Percentiles rank a stretch among this genome's conserved stretches.
phyloP scores from a whole-genome alignment of 2,329 filamentous ascomycete species.

The Colletotrichum sp. region DNA sequence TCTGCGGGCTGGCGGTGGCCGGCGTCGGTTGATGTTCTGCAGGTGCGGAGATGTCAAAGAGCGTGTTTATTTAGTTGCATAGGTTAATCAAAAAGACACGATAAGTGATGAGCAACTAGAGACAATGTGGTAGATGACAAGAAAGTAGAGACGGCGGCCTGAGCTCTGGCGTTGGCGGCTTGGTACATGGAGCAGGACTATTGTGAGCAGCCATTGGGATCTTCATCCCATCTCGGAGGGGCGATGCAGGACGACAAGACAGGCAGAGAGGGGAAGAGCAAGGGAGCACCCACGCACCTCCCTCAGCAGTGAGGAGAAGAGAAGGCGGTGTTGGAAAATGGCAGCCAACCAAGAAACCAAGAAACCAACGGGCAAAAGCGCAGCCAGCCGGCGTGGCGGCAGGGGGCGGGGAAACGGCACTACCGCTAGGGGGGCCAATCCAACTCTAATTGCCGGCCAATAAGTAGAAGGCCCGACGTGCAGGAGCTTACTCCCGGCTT shows the following conservation, averaged over 20 bases:
- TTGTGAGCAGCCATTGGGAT: neutral
- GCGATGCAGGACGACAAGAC: neutral
- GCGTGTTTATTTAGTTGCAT: neutral
- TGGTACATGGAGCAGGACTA: neutral
- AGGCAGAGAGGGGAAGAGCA: neutral
- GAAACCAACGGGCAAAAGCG: neutral
- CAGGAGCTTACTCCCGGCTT: neutral
- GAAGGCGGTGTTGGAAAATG: neutral
- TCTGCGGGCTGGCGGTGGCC: neutral
- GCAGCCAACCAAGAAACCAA: neutral
- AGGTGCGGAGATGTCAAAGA: neutral
- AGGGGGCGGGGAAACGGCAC: constrained; percentile 1
- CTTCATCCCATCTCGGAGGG: neutral
- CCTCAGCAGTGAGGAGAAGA: neutral
- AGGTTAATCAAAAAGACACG: neutral
- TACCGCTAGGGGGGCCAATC: neutral
- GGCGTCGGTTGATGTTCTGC: neutral
- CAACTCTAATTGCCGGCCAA: neutral
- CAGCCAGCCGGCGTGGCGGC: constrained; percentile 5
- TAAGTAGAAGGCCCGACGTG: neutral
- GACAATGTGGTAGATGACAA: neutral
- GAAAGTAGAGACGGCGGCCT: neutral
- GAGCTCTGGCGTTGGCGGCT: neutral
- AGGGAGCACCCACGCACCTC: neutral
- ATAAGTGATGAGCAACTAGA: neutral